Evolutionary conservation across 2,329 filamentous ascomycete genomes (phyloP).

Genomic region (Pestalotiopsis sp.): DNA sequence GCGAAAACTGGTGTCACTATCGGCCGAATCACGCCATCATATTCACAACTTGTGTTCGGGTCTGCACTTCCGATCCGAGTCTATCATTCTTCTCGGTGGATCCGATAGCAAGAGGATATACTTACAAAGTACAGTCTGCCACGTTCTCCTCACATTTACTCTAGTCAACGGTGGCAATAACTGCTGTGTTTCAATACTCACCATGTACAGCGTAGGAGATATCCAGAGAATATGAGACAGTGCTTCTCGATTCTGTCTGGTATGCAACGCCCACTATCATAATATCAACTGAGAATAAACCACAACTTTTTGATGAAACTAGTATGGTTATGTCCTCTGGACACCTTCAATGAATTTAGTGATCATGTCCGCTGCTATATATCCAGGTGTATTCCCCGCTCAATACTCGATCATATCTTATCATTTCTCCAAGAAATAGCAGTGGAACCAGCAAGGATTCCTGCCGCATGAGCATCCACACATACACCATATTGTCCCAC

Average conservation of each 20-base stretch:
- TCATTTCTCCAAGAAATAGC: background rate
- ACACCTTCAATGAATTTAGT: too few relatives aligned
- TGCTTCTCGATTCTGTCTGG: too few relatives aligned
- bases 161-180: too few relatives aligned
- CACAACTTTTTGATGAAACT: too few relatives aligned
- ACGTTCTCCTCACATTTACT: too few relatives aligned
- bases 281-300: too few relatives aligned
- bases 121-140: background rate
- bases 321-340: too few relatives aligned
- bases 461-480: background rate
- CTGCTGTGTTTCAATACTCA: too few relatives aligned
- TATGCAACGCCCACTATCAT: too few relatives aligned
- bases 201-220: too few relatives aligned
- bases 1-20: background rate
- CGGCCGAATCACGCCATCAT: slow-evolving; percentile 5
- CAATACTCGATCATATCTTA: background rate
- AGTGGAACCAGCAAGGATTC: background rate
- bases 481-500: slow-evolving; percentile 5
- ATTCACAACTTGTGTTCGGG: background rate
- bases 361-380: background rate
- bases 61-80: background rate
- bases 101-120: background rate
- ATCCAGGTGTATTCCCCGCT: background rate
- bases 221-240: too few relatives aligned
- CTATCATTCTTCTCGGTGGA: background rate